phyloP scores from a whole-genome alignment of 2,329 filamentous ascomycete genomes.

The Mariannaea elegans region DNA sequence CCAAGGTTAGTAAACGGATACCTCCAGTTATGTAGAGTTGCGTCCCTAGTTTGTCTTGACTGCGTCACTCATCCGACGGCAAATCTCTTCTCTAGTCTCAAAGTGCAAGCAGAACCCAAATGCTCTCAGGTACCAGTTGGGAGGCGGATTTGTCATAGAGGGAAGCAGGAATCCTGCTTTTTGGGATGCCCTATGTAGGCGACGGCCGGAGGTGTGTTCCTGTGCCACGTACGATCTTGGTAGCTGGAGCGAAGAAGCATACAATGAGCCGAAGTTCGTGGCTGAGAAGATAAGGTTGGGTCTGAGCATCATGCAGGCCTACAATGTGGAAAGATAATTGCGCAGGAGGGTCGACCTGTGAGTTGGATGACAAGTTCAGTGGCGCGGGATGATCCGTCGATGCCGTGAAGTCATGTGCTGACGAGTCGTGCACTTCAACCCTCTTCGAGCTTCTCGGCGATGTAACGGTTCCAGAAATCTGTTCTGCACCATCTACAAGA shows the following conservation, averaged over 20 bases:
- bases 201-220: neutral
- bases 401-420: too few species aligned
- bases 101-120: neutral
- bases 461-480: too few species aligned
- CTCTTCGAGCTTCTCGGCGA: too few species aligned
- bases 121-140: neutral
- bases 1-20: neutral
- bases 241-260: neutral
- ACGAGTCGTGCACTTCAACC: too few species aligned
- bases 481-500: too few species aligned
- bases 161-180: neutral
- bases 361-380: too few species aligned
- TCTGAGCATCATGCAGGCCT: too few species aligned
- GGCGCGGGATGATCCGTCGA: too few species aligned
- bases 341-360: too few species aligned
- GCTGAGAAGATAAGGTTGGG: neutral
- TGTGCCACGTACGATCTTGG: neutral
- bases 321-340: neutral
- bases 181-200: neutral
- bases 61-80: neutral
- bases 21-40: neutral
- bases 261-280: too few species aligned
- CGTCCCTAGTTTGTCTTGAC: neutral
- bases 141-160: neutral
- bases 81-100: neutral